phyloP scores from a whole-genome alignment of 768 basidiomycete species.

The Trichaptum fuscoviolaceum region DNA sequence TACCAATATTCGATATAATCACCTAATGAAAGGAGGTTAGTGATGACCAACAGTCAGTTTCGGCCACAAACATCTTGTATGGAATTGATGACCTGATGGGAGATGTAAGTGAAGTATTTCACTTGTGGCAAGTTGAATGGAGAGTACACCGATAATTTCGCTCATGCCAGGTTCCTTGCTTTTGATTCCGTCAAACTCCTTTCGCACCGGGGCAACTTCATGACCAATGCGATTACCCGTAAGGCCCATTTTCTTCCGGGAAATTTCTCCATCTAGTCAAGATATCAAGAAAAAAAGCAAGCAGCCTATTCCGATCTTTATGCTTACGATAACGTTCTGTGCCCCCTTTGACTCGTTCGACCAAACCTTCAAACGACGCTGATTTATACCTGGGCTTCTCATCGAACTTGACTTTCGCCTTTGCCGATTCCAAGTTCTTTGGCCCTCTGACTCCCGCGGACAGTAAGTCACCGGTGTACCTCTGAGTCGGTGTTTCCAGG shows the following conservation, averaged over 20 bases:
- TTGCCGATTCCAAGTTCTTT: not conserved
- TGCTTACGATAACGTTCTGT: slow-evolving; percentile 5
- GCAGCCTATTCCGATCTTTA: not conserved
- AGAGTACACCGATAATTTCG: slow-evolving; percentile 39
- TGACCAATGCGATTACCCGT: slow-evolving; percentile 3
- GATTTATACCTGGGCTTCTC: not conserved
- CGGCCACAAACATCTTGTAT: slow-evolving; percentile 37
- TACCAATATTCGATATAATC: slow-evolving; percentile 40
- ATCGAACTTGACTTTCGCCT: not conserved
- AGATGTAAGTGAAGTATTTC: not conserved
- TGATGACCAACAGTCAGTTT: not conserved
- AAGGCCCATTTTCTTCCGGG: not conserved
- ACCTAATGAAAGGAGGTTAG: slow-evolving; percentile 29
- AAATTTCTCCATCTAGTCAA: not conserved
- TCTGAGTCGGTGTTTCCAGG: not conserved
- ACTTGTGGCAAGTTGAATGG: slow-evolving; percentile 6
- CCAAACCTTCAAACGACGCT: not conserved
- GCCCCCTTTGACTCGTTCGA: not conserved
- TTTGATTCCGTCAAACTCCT: slow-evolving; percentile 8
- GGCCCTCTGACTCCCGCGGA: not conserved
- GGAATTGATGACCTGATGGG: slow-evolving; percentile 40
- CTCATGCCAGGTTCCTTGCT: slow-evolving; percentile 14
- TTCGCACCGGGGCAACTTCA: slow-evolving; percentile 12
- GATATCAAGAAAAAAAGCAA: not conserved
- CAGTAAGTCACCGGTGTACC: not conserved